Base-by-base conservation (phyloP, 441 rosid genomes). In the Geranium incanum region DNA sequence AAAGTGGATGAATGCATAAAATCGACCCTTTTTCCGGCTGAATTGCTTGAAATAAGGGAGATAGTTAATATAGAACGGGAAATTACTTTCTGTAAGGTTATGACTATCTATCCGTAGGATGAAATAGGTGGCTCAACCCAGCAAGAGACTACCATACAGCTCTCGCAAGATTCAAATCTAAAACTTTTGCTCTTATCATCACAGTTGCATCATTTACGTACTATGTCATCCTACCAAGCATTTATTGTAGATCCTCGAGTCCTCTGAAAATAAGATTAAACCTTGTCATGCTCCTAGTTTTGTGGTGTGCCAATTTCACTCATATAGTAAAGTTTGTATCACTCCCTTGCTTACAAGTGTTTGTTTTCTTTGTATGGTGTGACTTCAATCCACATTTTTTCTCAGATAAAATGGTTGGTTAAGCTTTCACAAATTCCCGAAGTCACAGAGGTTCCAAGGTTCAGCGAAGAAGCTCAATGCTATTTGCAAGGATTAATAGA, bases 381-480 rank as follows among this genome's bases (percentile, higher is more conserved):
- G 62, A 55, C 62, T 55, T 55, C 15, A n/a, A 16, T 55, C 62
- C 18, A n/a, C 38, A 8, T 41, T 70, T 4, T 64, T 63, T 82
- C 57, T 65, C 86, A 95, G 97, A 82, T 92, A 38, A 87, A 89
- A 80, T 95, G 97, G 97, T 79, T 92, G 85, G 52, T 92, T 77
- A 90, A 86, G 84, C 97, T 95, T 66, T 95, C 97, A 7, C 82
- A 81, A 75, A 86, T 92, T 71, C 83, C 96, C 39, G 86, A 92
- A 80, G 79, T 90, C 41, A 39, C 71, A 1, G 96, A 92, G 87
- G 96, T 95, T 64, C 93, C 96, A 16, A 83, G 81, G 73, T 90
- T 95, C 68, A 90, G 90, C 69, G 76, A 79, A 75, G 95, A 87
- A 77, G 95, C 93, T 39, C 74, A 81, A 18, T 66, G 39, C 15